Conservation (phyloP, 129 eudicot species). For the Sambucus nigra region DNA sequence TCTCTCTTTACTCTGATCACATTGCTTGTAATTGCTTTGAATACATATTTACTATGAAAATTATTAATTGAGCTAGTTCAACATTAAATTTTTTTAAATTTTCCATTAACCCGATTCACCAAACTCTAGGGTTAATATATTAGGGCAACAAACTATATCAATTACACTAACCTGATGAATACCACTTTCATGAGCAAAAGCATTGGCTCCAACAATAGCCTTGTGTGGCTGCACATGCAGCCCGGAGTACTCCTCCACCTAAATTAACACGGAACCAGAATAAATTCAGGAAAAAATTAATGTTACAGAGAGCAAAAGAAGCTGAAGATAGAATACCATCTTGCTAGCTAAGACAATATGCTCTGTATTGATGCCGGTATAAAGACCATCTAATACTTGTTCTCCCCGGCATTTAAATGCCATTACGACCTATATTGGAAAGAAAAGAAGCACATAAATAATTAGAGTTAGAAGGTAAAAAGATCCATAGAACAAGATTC, state of each 20-base stretch:
- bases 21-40: no score
- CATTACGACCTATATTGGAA: constrained; percentile 70
- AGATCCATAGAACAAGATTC: background rate
- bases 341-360: constrained; percentile 83
- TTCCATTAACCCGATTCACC: no score
- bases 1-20: no score
- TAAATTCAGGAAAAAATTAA: background rate
- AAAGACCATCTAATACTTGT: constrained; percentile 56
- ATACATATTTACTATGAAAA: no score
- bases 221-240: constrained; percentile 84
- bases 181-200: constrained; percentile 98
- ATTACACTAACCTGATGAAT: constrained; percentile 69
- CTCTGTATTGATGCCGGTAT: constrained; percentile 71
- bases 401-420: constrained; percentile 80
- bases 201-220: constrained; percentile 97
- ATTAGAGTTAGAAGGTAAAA: background rate
- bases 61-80: no score
- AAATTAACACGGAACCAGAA: constrained; percentile 2
- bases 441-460: constrained; percentile 3
- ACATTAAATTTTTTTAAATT: no score
- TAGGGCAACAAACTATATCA: no score
- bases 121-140: no score
- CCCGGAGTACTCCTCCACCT: constrained; percentile 92
- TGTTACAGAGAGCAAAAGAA: background rate
- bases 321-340: constrained; percentile 42